Conservation (phyloP, 2,329 filamentous ascomycete species). For the Dothidotthia symphoricarpi region DNA sequence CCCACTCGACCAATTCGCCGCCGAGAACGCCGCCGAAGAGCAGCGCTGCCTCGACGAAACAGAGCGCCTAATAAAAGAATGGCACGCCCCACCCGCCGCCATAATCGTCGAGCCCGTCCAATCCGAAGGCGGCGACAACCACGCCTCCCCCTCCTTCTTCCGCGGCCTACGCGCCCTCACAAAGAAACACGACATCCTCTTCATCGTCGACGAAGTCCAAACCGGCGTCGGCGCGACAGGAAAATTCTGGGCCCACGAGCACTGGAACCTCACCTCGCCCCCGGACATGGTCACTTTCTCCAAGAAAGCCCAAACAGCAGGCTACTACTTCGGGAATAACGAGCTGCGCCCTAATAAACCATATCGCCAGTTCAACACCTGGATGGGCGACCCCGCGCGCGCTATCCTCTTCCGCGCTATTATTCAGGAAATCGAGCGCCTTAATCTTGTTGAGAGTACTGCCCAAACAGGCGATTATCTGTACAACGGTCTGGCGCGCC, state of each 20-base stretch:
- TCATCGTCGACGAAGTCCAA: conserved; percentile 94
- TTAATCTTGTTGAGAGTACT: conserved; percentile 77
- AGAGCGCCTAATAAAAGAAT: conserved; percentile 75
- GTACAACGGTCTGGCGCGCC: conserved; percentile 64
- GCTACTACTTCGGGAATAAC: conserved; percentile 84
- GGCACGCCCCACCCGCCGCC: conserved; percentile 75
- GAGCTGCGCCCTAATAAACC: conserved; percentile 84
- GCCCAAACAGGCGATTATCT: conserved; percentile 77
- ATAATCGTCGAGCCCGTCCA: conserved; percentile 88
- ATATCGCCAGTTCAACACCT: conserved; percentile 95
- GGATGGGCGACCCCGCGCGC: conserved; percentile 90
- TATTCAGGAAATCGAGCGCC: conserved; percentile 72
- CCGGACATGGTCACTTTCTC: conserved; percentile 94
- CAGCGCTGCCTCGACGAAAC: conserved; percentile 77
- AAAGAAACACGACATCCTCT: conserved; percentile 70
- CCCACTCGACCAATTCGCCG: conserved; percentile 73
- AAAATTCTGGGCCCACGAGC: conserved; percentile 95
- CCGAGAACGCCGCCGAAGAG: conserved; percentile 81
- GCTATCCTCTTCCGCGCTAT: conserved; percentile 85
- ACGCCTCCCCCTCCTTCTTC: conserved; percentile 87
- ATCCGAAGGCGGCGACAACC: conserved; percentile 92
- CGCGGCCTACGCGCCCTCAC: conserved; percentile 76
- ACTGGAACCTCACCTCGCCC: conserved; percentile 77
- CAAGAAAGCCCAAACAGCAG: conserved; percentile 92
- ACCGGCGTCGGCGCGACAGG: conserved; percentile 90